These are phyloP conservation scores for Fusarium humuli DNA, from an alignment of 2,329 filamentous ascomycete genomes.

Conservation along the genomic window DNA sequence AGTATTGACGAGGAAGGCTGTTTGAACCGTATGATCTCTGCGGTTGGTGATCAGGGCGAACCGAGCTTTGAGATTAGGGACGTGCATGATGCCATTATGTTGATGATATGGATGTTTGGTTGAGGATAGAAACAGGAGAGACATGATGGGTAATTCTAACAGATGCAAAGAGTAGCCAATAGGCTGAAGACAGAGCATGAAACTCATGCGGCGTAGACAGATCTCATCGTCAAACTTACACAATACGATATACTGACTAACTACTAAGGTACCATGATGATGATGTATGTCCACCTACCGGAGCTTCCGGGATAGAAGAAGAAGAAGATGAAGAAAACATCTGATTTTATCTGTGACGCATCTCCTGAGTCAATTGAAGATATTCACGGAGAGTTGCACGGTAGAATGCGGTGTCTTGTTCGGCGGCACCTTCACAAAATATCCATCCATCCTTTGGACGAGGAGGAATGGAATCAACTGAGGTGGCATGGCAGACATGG, in stretches of 20 bases:
- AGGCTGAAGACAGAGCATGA: not conserved
- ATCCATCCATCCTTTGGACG: not conserved
- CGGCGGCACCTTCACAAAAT: constrained; percentile 32
- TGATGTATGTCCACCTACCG: constrained; percentile 33
- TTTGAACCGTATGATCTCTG: constrained; percentile 28
- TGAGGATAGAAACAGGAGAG: not conserved
- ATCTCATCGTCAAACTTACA: constrained; percentile 29
- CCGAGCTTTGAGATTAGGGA: constrained; percentile 28
- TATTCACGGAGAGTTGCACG: constrained; percentile 33
- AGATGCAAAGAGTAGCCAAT: constrained; percentile 14
- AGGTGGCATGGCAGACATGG: constrained; percentile 23
- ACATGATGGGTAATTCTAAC: constrained; percentile 8
- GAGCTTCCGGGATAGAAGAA: constrained; percentile 33
- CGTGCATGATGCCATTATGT: constrained; percentile 28
- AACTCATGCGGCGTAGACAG: constrained; percentile 14
- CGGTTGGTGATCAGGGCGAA: constrained; percentile 27
- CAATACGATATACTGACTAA: not conserved
- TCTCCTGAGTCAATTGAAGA: not conserved
- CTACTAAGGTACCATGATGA: constrained; percentile 6
- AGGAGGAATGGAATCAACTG: constrained; percentile 28
- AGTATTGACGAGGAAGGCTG: not conserved
- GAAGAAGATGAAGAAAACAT: constrained; percentile 14
- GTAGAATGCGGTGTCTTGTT: constrained; percentile 33
- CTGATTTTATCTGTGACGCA: constrained; percentile 13
- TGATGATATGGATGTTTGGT: constrained; percentile 12